Evolutionary conservation across 139 green algal species (phyloP).

Genomic region (Medakamo hakoo): DNA sequence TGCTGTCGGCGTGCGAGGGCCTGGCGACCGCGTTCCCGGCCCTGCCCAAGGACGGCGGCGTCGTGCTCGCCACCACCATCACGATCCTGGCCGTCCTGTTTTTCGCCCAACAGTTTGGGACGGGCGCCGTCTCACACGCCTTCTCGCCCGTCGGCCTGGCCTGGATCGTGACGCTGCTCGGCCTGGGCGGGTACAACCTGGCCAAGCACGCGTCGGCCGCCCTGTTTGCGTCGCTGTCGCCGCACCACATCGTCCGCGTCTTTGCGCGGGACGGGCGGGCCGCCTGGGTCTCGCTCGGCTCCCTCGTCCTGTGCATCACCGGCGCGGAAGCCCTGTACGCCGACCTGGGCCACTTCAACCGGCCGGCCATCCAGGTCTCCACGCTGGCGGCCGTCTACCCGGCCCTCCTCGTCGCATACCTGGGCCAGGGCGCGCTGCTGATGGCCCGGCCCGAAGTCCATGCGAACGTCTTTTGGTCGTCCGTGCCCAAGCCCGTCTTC

Average conservation of each 20-base stretch:
- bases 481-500: conserved; percentile 13
- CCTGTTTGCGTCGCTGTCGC: neutral
- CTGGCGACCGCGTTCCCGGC: neutral
- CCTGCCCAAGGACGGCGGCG: neutral
- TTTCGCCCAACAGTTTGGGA: conserved; percentile 30
- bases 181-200: conserved; percentile 42
- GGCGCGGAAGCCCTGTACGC: conserved; percentile 51
- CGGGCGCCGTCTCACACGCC: conserved; percentile 11
- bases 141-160: conserved; percentile 39
- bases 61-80: conserved; percentile 6
- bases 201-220: conserved; percentile 1
- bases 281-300: conserved; percentile 29
- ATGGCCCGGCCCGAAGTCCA: neutral
- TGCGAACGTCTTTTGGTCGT: conserved; percentile 10
- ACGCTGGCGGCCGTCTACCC: conserved; percentile 29
- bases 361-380: conserved; percentile 12
- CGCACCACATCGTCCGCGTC: conserved; percentile 15
- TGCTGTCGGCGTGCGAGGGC: conserved; percentile 4
- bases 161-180: conserved; percentile 16
- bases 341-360: conserved; percentile 45
- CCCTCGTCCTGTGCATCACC: conserved; percentile 40
- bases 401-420: conserved; percentile 37
- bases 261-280: conserved; percentile 8
- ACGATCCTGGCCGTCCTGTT: conserved; percentile 34
- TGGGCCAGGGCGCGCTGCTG: conserved; percentile 33